A percentile compares a stretch with the other conserved stretches of the same genome.
phyloP scores from a whole-genome alignment of 2,329 filamentous ascomycete genomes.

The Sporothrix brunneoviolacea region DNA sequence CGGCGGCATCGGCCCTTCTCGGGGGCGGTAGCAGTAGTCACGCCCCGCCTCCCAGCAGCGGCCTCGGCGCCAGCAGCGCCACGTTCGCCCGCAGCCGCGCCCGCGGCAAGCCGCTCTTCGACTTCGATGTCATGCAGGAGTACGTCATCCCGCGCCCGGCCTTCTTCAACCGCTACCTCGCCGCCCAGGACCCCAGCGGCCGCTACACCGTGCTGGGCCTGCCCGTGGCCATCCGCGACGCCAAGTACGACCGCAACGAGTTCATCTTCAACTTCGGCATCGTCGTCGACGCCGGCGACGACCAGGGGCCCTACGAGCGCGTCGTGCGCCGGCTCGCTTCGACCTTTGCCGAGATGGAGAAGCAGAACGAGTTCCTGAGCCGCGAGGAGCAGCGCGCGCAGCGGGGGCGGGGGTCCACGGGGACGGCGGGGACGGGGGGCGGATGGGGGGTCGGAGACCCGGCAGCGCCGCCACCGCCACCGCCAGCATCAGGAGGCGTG shows the following conservation, averaged over 20 bases:
- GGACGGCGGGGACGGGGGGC: conserved; percentile 18
- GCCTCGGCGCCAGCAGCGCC: background rate
- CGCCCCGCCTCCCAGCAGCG: background rate
- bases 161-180: conserved; percentile 87
- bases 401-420: conserved; percentile 1
- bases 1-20: conserved; percentile 5
- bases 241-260: conserved; percentile 82
- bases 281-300: conserved; percentile 40
- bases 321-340: conserved; percentile 81
- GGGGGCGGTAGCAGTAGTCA: background rate
- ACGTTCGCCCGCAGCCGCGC: background rate
- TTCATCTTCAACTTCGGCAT: conserved; percentile 98
- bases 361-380: conserved; percentile 79
- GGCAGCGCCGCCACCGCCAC: conserved; percentile 9
- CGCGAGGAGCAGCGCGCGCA: conserved; percentile 31
- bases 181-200: conserved; percentile 63
- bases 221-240: conserved; percentile 78
- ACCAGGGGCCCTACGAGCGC: conserved; percentile 73
- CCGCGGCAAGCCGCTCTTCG: conserved; percentile 48
- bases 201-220: conserved; percentile 77
- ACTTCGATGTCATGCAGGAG: conserved; percentile 79
- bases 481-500: too few relatives aligned
- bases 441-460: conserved; percentile 21
- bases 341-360: conserved; percentile 83
- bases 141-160: conserved; percentile 94